A percentile compares a stretch with the other conserved stretches of the same genome.
phyloP scores from a whole-genome alignment of 1,284 basidiomycete species.

The Kwoniella shivajii region DNA sequence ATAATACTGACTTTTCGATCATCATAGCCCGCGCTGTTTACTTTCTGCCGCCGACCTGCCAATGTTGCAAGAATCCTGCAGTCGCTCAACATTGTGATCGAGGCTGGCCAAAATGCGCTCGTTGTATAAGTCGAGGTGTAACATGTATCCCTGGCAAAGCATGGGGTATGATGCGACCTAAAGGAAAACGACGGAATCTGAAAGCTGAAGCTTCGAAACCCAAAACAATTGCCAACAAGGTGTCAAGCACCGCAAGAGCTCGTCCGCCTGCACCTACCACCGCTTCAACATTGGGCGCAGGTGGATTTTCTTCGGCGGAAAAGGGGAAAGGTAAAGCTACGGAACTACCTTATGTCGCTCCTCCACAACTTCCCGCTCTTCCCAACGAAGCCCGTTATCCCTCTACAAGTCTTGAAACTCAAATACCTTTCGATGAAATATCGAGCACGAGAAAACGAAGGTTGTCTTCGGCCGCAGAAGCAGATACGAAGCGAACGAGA shows the following conservation, averaged over 20 bases:
- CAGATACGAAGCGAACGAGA: slow-evolving; percentile 3
- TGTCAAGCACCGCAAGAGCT: no score
- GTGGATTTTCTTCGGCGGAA: slow-evolving; percentile 9
- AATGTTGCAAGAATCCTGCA: slow-evolving; percentile 26
- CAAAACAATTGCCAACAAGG: neutral
- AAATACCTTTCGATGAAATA: slow-evolving; percentile 16
- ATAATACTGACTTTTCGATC: slow-evolving; percentile 1
- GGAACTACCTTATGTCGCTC: neutral
- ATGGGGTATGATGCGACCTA: slow-evolving; percentile 26
- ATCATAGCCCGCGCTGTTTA: slow-evolving; percentile 35
- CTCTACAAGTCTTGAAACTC: neutral
- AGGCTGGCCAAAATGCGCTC: slow-evolving; percentile 31
- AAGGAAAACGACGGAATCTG: slow-evolving; percentile 22
- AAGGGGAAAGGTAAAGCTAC: slow-evolving; percentile 30
- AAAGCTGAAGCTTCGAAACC: slow-evolving; percentile 17
- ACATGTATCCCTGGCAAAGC: slow-evolving; percentile 23
- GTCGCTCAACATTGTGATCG: slow-evolving; percentile 38
- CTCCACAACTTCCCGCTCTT: neutral
- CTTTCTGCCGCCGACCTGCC: slow-evolving; percentile 40
- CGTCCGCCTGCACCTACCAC: no score
- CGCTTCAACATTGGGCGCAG: neutral
- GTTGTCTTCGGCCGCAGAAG: slow-evolving; percentile 30
- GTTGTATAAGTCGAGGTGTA: slow-evolving; percentile 23
- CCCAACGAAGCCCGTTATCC: neutral
- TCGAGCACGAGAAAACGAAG: slow-evolving; percentile 35